Evolutionary conservation across 1,139 yeast species (phyloP).

Genomic region (Suhomyces atakaporum): DNA sequence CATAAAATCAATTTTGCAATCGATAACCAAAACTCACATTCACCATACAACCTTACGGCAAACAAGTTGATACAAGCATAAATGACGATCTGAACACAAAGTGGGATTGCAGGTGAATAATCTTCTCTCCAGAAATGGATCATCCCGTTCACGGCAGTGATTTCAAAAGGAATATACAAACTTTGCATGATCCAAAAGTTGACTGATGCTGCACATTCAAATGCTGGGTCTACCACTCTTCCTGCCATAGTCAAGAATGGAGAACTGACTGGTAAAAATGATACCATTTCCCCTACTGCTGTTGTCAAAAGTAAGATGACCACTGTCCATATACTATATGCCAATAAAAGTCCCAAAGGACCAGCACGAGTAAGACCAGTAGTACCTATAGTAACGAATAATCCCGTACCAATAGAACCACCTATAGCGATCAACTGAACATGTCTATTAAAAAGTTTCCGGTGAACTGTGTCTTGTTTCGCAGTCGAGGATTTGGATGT

Average conservation of each 20-base stretch:
- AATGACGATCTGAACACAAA: constrained; percentile 61
- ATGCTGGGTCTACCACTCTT: constrained; percentile 61
- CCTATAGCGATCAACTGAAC: constrained; percentile 53
- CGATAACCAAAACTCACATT: constrained; percentile 78
- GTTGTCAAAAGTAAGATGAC: constrained; percentile 65
- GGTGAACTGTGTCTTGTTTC: constrained; percentile 12
- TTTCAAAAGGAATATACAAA: constrained; percentile 77
- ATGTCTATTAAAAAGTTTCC: constrained; percentile 34
- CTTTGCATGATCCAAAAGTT: constrained; percentile 79
- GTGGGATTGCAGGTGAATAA: constrained; percentile 66
- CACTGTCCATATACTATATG: constrained; percentile 46
- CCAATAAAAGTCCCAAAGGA: constrained; percentile 47
- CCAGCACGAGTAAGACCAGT: constrained; percentile 47
- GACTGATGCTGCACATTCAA: constrained; percentile 78
- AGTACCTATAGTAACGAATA: constrained; percentile 50
- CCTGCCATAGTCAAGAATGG: constrained; percentile 59
- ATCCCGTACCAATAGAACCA: constrained; percentile 52
- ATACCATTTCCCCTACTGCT: constrained; percentile 81
- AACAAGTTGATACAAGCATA: constrained; percentile 66
- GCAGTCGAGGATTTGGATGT: constrained; percentile 4
- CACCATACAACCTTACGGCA: constrained; percentile 77
- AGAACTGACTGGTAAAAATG: constrained; percentile 71
- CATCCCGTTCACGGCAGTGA: constrained; percentile 76
- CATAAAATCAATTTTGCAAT: constrained; percentile 72
- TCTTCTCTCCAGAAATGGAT: constrained; percentile 80